phyloP scores from a whole-genome alignment of 129 eudicot genomes.

The Helianthus annuus region DNA sequence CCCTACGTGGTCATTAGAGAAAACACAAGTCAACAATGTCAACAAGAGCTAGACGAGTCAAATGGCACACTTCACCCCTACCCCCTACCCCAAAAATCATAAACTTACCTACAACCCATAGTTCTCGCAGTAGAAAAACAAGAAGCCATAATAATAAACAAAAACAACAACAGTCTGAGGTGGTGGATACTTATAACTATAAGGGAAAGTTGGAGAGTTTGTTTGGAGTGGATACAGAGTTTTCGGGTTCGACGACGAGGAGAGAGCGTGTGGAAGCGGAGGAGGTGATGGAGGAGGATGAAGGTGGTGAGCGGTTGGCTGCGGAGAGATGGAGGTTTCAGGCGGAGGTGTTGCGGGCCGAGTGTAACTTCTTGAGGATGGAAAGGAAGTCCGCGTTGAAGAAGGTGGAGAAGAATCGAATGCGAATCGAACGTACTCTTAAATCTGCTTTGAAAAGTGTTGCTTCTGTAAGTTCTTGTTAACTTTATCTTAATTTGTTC shows the following conservation, averaged over 20 bases:
- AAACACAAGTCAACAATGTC: conserved; percentile 33
- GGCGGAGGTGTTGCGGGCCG: conserved; percentile 85
- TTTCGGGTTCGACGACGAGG: conserved; percentile 37
- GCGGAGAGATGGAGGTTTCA: conserved; percentile 88
- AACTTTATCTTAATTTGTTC: background rate
- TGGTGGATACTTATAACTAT: conserved; percentile 21
- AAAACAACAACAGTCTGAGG: background rate
- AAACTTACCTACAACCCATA: conserved; percentile 56
- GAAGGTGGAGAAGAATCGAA: conserved; percentile 68
- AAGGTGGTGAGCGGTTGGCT: conserved; percentile 39
- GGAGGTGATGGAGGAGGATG: too few relatives aligned
- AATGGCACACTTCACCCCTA: conserved; percentile 65
- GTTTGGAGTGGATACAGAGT: conserved; percentile 62
- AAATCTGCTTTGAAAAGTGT: conserved; percentile 68
- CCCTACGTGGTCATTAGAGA: background rate
- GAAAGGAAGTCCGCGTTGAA: conserved; percentile 68
- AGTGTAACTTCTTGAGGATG: conserved; percentile 75
- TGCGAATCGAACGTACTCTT: conserved; percentile 54
- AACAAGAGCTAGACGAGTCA: conserved; percentile 41
- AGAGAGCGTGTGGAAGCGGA: conserved; percentile 46
- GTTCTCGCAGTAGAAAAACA: conserved; percentile 51
- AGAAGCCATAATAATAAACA: conserved; percentile 24
- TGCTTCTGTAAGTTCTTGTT: conserved; percentile 55
- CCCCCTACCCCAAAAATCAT: conserved; percentile 76
- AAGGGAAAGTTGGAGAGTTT: conserved; percentile 55